phyloP scores from a whole-genome alignment of 257 asterid species.

The Eucommia ulmoides region DNA sequence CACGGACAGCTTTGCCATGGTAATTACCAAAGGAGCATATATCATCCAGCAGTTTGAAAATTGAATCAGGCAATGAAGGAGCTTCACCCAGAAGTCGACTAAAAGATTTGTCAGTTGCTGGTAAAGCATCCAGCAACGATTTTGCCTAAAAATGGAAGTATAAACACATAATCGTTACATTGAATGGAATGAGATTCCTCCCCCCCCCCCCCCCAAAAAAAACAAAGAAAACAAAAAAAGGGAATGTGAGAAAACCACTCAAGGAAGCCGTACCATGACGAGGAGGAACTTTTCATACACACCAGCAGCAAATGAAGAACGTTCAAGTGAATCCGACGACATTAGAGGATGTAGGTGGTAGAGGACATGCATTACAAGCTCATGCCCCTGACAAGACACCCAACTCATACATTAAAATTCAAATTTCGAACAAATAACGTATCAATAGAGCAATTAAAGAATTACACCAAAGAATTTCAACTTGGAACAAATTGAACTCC shows the following conservation, averaged over 20 bases:
- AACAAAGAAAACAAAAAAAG: conserved; percentile 6
- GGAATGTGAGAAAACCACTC: too few relatives aligned
- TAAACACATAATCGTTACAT: conserved; percentile 11
- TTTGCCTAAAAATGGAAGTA: conserved; percentile 51
- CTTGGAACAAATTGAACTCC: too few relatives aligned
- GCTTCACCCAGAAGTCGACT: conserved; percentile 93
- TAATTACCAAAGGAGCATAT: conserved; percentile 46
- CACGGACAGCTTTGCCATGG: conserved; percentile 46
- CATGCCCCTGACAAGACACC: conserved; percentile 65
- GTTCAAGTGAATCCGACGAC: conserved; percentile 40
- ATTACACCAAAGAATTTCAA: too few relatives aligned
- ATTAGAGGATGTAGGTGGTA: conserved; percentile 67
- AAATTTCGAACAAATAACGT: conserved; percentile 7
- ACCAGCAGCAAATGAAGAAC: conserved; percentile 43
- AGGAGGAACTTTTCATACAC: conserved; percentile 67
- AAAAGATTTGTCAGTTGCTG: conserved; percentile 90
- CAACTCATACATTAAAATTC: background rate
- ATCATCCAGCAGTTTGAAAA: conserved; percentile 60
- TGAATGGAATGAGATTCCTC: too few relatives aligned
- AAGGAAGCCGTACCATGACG: conserved; percentile 77
- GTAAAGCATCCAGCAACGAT: conserved; percentile 57
- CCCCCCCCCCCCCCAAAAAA: too few relatives aligned
- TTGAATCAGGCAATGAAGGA: conserved; percentile 77
- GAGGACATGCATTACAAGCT: conserved; percentile 79
- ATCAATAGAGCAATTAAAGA: conserved; percentile 1